Evolutionary conservation across 2,329 filamentous ascomycete genomes (phyloP).

Genomic region (Phaeophleospora eucalypticola): DNA sequence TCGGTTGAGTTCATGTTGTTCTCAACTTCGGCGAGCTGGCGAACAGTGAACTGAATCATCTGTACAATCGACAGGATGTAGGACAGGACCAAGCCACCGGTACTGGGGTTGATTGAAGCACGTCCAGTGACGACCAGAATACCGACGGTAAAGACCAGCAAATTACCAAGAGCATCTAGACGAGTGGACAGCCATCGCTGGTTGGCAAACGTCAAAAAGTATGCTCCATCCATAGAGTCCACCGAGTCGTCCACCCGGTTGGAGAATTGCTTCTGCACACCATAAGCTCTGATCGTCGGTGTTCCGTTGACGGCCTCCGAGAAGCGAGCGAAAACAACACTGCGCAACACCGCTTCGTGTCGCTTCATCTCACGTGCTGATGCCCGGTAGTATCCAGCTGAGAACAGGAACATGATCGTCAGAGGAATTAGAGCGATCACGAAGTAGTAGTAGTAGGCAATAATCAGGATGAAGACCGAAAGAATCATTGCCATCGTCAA

Average conservation of each 20-base stretch:
- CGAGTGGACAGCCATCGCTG: conserved; percentile 88
- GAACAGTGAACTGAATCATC: conserved; percentile 92
- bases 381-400: conserved; percentile 80
- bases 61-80: conserved; percentile 92
- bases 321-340: conserved; percentile 84
- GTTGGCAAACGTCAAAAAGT: conserved; percentile 92
- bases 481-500: conserved; percentile 78
- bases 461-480: conserved; percentile 82
- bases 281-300: conserved; percentile 84
- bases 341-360: conserved; percentile 84
- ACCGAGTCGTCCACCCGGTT: conserved; percentile 66
- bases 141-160: conserved; percentile 80
- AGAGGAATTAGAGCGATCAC: conserved; percentile 65
- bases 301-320: conserved; percentile 81
- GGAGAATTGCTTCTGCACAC: conserved; percentile 71
- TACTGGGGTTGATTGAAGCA: conserved; percentile 79
- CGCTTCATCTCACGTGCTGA: conserved; percentile 94
- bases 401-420: conserved; percentile 72
- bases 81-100: conserved; percentile 79
- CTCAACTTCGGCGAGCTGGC: conserved; percentile 91
- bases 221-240: conserved; percentile 89
- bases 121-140: conserved; percentile 89
- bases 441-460: conserved; percentile 93
- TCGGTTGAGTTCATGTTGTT: conserved; percentile 98
- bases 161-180: conserved; percentile 76